phyloP scores from a whole-genome alignment of 768 basidiomycete genomes.

The Tricholoma terreum region DNA sequence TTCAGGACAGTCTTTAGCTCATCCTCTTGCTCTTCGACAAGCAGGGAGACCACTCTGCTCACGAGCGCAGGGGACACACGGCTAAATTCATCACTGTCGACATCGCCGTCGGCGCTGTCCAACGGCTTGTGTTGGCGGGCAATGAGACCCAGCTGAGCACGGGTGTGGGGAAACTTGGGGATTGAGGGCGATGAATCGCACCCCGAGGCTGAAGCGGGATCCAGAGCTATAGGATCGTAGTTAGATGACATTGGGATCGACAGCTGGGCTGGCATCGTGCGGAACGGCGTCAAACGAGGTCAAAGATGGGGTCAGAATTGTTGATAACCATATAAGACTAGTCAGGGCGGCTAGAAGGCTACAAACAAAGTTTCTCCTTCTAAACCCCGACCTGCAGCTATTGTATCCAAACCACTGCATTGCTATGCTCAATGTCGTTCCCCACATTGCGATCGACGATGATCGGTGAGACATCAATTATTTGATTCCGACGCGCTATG shows the following conservation, averaged over 20 bases:
- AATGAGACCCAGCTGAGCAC: conserved; percentile 74
- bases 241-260: not conserved
- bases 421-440: no score
- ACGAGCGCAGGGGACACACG: conserved; percentile 61
- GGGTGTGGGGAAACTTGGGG: conserved; percentile 73
- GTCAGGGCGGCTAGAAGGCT: not conserved
- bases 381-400: no score
- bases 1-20: conserved; percentile 75
- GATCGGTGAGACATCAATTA: no score
- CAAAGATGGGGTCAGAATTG: not conserved
- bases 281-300: not conserved
- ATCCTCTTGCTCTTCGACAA: conserved; percentile 85
- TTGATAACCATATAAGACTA: not conserved
- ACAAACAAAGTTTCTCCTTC: not conserved
- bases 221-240: not conserved
- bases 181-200: conserved; percentile 14
- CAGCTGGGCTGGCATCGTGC: not conserved
- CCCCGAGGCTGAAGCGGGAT: not conserved
- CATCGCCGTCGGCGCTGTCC: conserved; percentile 56
- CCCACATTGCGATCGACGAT: no score
- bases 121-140: conserved; percentile 66
- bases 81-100: conserved; percentile 48
- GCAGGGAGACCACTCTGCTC: conserved; percentile 64
- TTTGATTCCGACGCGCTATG: no score
- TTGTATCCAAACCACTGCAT: no score